Evolutionary conservation across 306 rosid species (phyloP).

Genomic region (Luffa acutangula): DNA sequence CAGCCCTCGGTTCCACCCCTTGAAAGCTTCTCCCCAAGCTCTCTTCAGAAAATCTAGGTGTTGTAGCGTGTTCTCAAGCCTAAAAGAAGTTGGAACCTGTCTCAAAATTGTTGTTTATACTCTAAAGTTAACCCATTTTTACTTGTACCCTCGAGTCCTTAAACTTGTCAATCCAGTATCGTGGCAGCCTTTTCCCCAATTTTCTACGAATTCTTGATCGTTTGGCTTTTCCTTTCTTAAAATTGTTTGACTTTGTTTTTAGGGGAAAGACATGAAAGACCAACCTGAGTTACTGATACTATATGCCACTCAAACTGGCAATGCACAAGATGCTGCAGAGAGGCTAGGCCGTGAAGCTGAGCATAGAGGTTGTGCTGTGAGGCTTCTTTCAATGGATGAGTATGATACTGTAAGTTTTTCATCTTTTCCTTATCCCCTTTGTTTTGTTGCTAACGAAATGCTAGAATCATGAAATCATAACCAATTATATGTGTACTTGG

Average conservation of each 20-base stretch:
- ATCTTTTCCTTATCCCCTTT: not conserved
- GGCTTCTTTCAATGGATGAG: constrained; percentile 43
- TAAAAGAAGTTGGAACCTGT: not conserved
- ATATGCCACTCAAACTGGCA: constrained; percentile 72
- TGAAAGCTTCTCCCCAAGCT: not conserved
- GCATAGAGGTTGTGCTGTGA: constrained; percentile 46
- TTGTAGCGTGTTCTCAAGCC: not conserved
- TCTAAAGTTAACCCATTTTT: not conserved
- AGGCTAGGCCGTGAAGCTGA: constrained; percentile 72
- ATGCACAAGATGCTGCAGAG: constrained; percentile 86
- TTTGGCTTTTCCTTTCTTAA: not conserved
- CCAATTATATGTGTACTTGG: not conserved
- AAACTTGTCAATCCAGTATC: not conserved
- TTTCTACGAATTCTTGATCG: not conserved
- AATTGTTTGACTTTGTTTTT: not conserved
- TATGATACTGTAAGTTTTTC: constrained; percentile 48
- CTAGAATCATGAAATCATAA: not conserved
- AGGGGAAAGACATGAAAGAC: constrained; percentile 18
- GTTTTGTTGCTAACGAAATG: constrained; percentile 4
- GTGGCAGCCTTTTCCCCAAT: not conserved
- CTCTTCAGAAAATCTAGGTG: not conserved
- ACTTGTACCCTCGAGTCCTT: not conserved
- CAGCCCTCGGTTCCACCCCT: not conserved
- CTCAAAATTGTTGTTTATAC: not conserved
- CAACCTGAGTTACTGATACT: constrained; percentile 42